A percentile compares a stretch with the other conserved stretches of the same genome.
phyloP scores from a whole-genome alignment of 1,284 basidiomycete species.

The Papiliotrema flavescens region DNA sequence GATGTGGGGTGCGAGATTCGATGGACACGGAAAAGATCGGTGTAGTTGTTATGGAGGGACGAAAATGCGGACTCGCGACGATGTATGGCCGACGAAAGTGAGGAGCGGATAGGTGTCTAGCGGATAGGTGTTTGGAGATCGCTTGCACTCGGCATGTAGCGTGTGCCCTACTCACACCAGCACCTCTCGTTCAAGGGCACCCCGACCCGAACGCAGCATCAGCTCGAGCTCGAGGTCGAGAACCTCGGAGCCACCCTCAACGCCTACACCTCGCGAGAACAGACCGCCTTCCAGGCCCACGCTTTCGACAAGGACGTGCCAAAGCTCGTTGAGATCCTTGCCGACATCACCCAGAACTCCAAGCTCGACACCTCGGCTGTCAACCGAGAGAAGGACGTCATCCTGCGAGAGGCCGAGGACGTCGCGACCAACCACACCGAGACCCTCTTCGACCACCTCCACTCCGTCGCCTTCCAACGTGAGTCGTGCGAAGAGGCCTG shows the following conservation, averaged over 20 bases:
- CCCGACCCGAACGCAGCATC: constrained; percentile 79
- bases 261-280: constrained; percentile 97
- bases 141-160: too few species aligned
- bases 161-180: too few species aligned
- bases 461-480: constrained; percentile 81
- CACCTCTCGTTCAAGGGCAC: constrained; percentile 71
- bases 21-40: background rate
- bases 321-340: constrained; percentile 91
- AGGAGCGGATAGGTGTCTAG: too few species aligned
- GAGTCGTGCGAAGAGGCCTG: constrained; percentile 13
- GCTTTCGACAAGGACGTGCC: constrained; percentile 95
- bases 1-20: background rate
- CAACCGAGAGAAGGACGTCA: constrained; percentile 95
- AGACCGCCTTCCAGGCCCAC: constrained; percentile 99
- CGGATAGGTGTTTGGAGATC: background rate
- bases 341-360: constrained; percentile 96
- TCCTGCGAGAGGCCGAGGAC: constrained; percentile 96
- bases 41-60: background rate
- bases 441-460: constrained; percentile 97
- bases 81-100: too few species aligned
- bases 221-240: constrained; percentile 95
- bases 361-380: constrained; percentile 86
- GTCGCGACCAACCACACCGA: constrained; percentile 98
- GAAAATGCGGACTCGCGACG: background rate
- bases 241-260: constrained; percentile 97